Evolutionary conservation across 1,284 basidiomycete genomes (phyloP), one percentile per base, ranked within the genome.

Genomic region (Wolfiporia cocos): DNA sequence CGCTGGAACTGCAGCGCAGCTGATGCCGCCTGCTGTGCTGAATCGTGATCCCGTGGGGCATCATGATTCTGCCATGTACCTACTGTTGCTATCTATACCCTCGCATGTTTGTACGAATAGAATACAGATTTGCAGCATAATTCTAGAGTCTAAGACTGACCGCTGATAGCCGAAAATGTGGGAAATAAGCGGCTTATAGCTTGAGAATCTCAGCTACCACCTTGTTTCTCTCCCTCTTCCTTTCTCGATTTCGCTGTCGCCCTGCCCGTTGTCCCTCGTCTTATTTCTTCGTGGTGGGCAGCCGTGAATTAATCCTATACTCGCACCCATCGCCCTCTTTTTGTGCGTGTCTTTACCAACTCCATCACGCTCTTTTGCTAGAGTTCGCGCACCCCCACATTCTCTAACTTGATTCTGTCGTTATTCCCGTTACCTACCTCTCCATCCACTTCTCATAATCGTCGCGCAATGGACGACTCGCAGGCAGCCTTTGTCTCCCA

Each of bases 401-500:
- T 55, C 56, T 66, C 54, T 63, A 56, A 59, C 59, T 53, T 56
- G 50, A 42, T 56, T 55, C 53, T 40, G 29, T 42, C 47, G 50
- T 52, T 60, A 67, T 63, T 59, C 56, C 66, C 63, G 59, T 63
- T 65, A 55, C 55, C 61, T 56, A 47, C 61, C 50, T 55, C 53
- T 56, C 57, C 49, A 56, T 59, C 60, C 52, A 49, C 42, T 47
- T 29, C 57, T 52, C 51, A 39, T 38, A 39, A 37, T 31, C 35
- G 46, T 40, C 51, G 37, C 51, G 60, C 62, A 55, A 86, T 86
- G 82, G 82, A 86, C 70, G 83, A 85, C 70, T 58, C 74, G 45
- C 82, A 85, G 63, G 68, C 82, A 64, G 70, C 73, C 46, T 85
- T 83, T 59, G 74, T 77, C 50, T 64, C 66, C 45, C 81, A 79